phyloP scores from a whole-genome alignment of 2,329 filamentous ascomycete genomes.

The Beauveria scarabaeidicola region DNA sequence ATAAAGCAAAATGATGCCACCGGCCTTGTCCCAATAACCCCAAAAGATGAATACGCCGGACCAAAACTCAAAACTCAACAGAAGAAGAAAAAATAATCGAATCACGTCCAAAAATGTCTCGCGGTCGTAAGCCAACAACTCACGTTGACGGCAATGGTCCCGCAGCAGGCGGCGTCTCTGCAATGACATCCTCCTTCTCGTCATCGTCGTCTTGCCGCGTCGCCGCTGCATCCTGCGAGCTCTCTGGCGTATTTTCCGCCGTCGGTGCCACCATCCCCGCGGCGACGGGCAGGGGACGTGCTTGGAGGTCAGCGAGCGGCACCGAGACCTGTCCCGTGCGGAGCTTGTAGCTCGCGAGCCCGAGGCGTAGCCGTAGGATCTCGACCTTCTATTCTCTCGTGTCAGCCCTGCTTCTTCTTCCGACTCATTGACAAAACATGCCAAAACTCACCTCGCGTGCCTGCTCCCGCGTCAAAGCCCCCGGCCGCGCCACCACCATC shows the following conservation, averaged over 20 bases:
- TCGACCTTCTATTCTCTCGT: conserved; percentile 46
- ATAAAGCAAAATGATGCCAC: neutral
- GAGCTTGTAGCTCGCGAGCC: conserved; percentile 67
- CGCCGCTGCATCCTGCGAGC: neutral
- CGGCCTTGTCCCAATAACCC: neutral
- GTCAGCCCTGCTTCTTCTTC: conserved; percentile 1
- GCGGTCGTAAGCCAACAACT: too few species aligned
- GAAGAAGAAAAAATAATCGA: neutral
- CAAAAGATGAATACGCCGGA: neutral
- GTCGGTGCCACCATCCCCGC: conserved; percentile 22
- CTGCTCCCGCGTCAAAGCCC: conserved; percentile 40
- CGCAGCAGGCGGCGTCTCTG: conserved; percentile 28
- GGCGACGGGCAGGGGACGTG: conserved; percentile 20
- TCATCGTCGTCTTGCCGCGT: conserved; percentile 10
- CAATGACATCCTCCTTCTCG: conserved; percentile 30
- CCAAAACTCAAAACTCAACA: neutral
- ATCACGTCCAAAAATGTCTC: neutral
- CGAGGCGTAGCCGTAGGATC: conserved; percentile 58
- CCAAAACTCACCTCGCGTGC: conserved; percentile 35
- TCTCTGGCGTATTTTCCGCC: conserved; percentile 12
- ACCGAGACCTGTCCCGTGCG: conserved; percentile 61
- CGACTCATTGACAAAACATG: conserved; percentile 15
- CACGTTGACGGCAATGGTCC: too few species aligned
- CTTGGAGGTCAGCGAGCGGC: conserved; percentile 52
- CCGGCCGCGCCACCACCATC: neutral